These are phyloP conservation scores for Candida sojae DNA, from an alignment of 1,139 yeast genomes.

Conservation along the genomic window DNA sequence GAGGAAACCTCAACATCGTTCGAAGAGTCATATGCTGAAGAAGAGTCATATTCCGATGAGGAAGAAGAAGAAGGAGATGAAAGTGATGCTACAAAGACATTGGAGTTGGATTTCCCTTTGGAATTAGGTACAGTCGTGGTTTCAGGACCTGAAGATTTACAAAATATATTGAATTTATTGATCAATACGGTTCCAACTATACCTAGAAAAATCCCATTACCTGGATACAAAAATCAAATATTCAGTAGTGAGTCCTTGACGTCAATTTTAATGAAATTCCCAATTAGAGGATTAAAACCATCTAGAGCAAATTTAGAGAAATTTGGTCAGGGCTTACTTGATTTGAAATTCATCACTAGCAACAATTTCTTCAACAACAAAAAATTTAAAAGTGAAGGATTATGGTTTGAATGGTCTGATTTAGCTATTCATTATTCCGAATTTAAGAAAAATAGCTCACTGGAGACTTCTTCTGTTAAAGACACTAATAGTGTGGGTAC, in stretches of 20 bases:
- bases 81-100: background rate
- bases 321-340: conserved; percentile 45
- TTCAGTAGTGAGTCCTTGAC: conserved; percentile 45
- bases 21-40: conserved; percentile 11
- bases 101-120: conserved; percentile 31
- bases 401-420: conserved; percentile 54
- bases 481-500: conserved; percentile 1
- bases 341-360: conserved; percentile 34
- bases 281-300: conserved; percentile 39
- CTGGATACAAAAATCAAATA: conserved; percentile 42
- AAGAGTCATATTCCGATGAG: conserved; percentile 5
- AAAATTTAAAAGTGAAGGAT: conserved; percentile 44
- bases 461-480: conserved; percentile 6
- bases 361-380: conserved; percentile 36
- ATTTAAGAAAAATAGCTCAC: conserved; percentile 7
- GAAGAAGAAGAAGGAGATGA: conserved; percentile 4
- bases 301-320: conserved; percentile 41
- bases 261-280: conserved; percentile 25
- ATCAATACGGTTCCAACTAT: conserved; percentile 27
- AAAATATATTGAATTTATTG: conserved; percentile 24
- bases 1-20: conserved; percentile 4
- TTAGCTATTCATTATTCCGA: conserved; percentile 26
- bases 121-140: conserved; percentile 29
- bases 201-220: conserved; percentile 39
- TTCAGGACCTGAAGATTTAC: conserved; percentile 21